Percentiles rank a stretch among this genome's conserved stretches.
Conservation (phyloP, 768 basidiomycete species). For the Russula brevipes region DNA sequence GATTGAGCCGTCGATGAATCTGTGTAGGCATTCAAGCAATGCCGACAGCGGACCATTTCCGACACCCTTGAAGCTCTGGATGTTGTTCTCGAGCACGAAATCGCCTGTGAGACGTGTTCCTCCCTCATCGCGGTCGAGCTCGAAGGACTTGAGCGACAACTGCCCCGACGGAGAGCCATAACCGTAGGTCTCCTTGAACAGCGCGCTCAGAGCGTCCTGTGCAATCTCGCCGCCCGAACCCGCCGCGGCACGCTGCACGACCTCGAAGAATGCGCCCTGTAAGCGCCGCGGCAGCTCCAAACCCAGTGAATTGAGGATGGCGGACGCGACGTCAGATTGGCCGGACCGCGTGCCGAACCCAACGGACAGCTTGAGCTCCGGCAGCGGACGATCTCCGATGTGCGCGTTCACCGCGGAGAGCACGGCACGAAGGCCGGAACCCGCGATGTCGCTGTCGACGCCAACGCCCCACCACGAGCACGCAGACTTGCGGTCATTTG, state of each 20-base stretch:
- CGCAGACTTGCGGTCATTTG: too few species aligned
- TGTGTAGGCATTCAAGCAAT: constrained; percentile 70
- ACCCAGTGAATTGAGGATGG: too few species aligned
- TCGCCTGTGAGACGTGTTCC: constrained; percentile 57
- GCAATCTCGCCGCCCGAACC: too few species aligned
- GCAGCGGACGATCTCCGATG: constrained; percentile 65
- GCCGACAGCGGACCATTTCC: constrained; percentile 95
- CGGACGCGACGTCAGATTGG: constrained; percentile 72
- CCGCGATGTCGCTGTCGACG: too few species aligned
- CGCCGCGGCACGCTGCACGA: too few species aligned
- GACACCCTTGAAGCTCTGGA: constrained; percentile 57
- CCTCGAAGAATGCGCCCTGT: too few species aligned
- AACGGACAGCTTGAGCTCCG: constrained; percentile 71
- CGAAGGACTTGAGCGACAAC: constrained; percentile 57
- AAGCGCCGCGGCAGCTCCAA: too few species aligned
- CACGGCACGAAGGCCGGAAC: constrained; percentile 85
- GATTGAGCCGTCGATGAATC: constrained; percentile 61
- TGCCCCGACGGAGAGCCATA: constrained; percentile 42
- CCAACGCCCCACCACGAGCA: too few species aligned
- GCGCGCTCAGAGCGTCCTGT: constrained; percentile 52
- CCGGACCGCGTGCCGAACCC: constrained; percentile 66
- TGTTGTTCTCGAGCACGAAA: constrained; percentile 60
- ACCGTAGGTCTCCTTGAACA: constrained; percentile 66
- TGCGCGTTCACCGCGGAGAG: constrained; percentile 82
- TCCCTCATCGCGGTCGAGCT: constrained; percentile 52